Evolutionary conservation across 1,284 basidiomycete species (phyloP).

Genomic region (Boletellus deceptivus): DNA sequence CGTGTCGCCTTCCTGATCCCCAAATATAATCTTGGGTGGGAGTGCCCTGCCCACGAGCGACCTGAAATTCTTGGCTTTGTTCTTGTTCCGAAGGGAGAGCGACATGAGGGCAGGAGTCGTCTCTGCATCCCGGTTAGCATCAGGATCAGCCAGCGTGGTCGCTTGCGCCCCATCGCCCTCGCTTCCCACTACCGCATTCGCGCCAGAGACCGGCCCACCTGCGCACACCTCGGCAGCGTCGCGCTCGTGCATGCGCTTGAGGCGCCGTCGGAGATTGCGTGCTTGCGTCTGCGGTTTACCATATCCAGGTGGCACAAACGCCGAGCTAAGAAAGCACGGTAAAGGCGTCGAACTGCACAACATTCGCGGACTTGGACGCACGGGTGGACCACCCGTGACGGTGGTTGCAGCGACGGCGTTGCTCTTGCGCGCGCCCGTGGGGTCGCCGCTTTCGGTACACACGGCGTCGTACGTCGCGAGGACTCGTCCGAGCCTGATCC

Average conservation of each 20-base stretch:
- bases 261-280: conserved; percentile 64
- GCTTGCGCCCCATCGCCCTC: conserved; percentile 6
- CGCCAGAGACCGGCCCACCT: conserved; percentile 21
- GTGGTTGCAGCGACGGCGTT: not conserved
- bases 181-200: conserved; percentile 34
- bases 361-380: conserved; percentile 4
- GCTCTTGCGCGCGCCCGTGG: not conserved
- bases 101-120: conserved; percentile 13
- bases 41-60: conserved; percentile 46
- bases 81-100: conserved; percentile 65
- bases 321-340: conserved; percentile 1
- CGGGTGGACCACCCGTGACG: not conserved
- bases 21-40: conserved; percentile 61
- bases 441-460: not conserved
- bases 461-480: not conserved
- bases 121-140: not conserved
- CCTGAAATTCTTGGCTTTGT: conserved; percentile 69
- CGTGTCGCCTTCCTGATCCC: conserved; percentile 23
- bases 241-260: conserved; percentile 42
- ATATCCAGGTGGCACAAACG: conserved; percentile 54
- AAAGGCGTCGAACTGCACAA: not conserved
- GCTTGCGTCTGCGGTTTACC: conserved; percentile 66
- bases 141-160: conserved; percentile 9
- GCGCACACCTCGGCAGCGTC: conserved; percentile 9
- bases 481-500: conserved; percentile 18